phyloP scores from a whole-genome alignment of 495 filamentous ascomycete species.

The Chaetomium fimeti region DNA sequence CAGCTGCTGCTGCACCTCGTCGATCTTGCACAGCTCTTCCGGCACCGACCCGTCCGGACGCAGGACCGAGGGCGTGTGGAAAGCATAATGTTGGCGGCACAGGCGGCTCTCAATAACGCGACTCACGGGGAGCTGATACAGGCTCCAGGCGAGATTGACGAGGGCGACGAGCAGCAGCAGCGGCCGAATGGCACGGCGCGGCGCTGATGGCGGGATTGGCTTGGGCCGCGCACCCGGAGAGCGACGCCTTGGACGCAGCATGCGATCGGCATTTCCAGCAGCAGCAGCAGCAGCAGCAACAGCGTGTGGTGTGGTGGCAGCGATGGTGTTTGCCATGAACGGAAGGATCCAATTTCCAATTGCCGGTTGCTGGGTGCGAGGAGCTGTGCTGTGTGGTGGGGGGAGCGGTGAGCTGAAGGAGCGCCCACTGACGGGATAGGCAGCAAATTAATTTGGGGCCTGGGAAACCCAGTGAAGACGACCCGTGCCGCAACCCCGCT shows the following conservation, averaged over 20 bases:
- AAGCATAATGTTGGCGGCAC: slow-evolving; percentile 47
- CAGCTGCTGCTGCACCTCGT: slow-evolving; percentile 45
- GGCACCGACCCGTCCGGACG: slow-evolving; percentile 38
- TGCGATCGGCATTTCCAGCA: background rate
- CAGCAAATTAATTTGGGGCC: background rate
- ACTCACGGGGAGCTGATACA: slow-evolving; percentile 50
- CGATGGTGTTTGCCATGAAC: too few relatives aligned
- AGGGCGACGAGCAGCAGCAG: slow-evolving; percentile 43
- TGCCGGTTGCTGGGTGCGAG: background rate
- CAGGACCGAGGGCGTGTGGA: slow-evolving; percentile 39
- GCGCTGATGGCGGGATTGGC: background rate
- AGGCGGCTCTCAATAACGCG: slow-evolving; percentile 49
- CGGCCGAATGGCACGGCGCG: slow-evolving; percentile 29
- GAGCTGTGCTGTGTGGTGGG: background rate
- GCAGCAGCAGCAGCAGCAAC: background rate
- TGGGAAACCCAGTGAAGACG: background rate
- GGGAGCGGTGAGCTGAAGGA: background rate
- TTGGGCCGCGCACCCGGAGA: background rate
- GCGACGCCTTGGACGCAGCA: background rate
- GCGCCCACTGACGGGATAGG: background rate
- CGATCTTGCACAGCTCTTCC: slow-evolving; percentile 49
- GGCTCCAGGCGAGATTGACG: slow-evolving; percentile 44
- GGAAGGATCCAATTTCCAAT: background rate
- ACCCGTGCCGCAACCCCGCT: background rate
- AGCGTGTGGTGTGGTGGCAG: background rate